These are phyloP conservation scores for Neurospora discreta DNA, from an alignment of 495 filamentous ascomycete species.

Conservation along the genomic window DNA sequence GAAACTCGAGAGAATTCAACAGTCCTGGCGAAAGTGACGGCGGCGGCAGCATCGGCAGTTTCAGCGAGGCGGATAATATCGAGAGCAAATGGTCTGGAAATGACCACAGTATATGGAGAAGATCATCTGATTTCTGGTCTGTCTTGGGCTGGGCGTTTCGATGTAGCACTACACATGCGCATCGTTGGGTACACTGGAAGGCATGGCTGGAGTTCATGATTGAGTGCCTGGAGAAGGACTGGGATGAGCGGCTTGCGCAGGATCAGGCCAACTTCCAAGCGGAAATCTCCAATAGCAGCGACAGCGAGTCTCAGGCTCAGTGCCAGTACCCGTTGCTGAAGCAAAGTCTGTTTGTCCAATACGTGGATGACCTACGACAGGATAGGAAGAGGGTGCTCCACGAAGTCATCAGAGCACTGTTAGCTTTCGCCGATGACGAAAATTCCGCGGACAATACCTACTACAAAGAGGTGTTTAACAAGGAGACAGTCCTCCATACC, in stretches of 20 bases:
- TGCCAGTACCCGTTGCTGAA: slow-evolving; percentile 17
- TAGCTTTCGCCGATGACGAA: slow-evolving; percentile 29
- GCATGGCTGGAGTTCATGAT: slow-evolving; percentile 74
- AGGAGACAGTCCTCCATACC: slow-evolving; percentile 30
- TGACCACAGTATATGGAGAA: slow-evolving; percentile 55
- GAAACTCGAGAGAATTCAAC: slow-evolving; percentile 3
- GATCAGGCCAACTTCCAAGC: slow-evolving; percentile 12
- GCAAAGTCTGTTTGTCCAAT: slow-evolving; percentile 17
- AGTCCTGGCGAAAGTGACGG: slow-evolving; percentile 9
- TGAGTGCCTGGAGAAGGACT: slow-evolving; percentile 65
- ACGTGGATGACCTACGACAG: slow-evolving; percentile 22
- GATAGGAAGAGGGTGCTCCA: slow-evolving; percentile 20
- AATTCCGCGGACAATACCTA: slow-evolving; percentile 17
- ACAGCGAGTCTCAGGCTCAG: neutral
- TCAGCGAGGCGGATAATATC: slow-evolving; percentile 29
- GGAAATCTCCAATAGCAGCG: neutral
- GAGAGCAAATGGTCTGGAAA: slow-evolving; percentile 43
- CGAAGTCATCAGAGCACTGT: slow-evolving; percentile 30
- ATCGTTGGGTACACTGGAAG: slow-evolving; percentile 75
- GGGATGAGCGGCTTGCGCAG: slow-evolving; percentile 41
- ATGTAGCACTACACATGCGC: slow-evolving; percentile 60
- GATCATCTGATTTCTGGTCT: slow-evolving; percentile 79
- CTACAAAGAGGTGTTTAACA: slow-evolving; percentile 40
- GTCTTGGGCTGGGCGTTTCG: slow-evolving; percentile 89
- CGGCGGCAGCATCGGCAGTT: slow-evolving; percentile 9